Evolutionary conservation across 176 grass and related monocot genomes (phyloP).

Genomic region (Eremochloa ophiuroides): DNA sequence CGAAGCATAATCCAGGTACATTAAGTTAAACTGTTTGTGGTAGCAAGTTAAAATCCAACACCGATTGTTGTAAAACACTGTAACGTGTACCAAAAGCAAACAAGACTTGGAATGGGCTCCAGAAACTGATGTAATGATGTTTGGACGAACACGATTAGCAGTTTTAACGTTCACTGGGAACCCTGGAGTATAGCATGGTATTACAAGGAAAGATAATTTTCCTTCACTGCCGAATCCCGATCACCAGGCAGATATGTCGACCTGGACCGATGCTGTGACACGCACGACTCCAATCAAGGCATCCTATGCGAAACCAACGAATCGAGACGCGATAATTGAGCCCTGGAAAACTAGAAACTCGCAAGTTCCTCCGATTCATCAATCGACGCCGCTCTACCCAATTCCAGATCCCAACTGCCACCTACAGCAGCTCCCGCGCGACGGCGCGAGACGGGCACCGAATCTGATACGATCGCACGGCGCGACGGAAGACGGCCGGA

Average conservation of each 20-base stretch:
- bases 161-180: background rate
- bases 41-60: background rate
- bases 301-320: background rate
- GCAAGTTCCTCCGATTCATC: background rate
- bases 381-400: background rate
- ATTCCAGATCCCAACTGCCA: conserved; percentile 10
- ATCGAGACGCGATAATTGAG: background rate
- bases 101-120: background rate
- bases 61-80: background rate
- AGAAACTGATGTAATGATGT: background rate
- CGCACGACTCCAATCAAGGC: background rate
- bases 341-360: background rate
- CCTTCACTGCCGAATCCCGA: background rate
- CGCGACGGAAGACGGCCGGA: background rate
- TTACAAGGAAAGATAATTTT: background rate
- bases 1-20: background rate
- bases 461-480: conserved; percentile 26
- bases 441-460: background rate
- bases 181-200: background rate
- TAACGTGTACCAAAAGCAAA: background rate
- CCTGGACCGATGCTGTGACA: background rate
- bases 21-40: background rate
- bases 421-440: background rate
- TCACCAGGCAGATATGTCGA: background rate
- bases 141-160: background rate